Base-by-base conservation (phyloP, 129 eudicot genomes). In the Artemisia tridentata region DNA sequence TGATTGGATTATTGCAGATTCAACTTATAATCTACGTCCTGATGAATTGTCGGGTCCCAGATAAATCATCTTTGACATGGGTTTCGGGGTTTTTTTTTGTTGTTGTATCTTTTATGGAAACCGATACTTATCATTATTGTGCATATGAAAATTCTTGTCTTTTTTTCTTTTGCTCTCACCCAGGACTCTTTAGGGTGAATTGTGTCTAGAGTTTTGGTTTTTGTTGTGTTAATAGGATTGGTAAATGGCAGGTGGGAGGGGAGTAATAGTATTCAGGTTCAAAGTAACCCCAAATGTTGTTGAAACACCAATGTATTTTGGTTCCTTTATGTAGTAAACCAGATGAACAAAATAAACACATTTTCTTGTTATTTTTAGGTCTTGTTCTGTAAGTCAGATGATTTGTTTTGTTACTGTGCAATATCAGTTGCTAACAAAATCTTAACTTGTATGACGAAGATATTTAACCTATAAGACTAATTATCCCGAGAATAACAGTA, bases 21-120 rank as follows among this genome's bases (percentile, higher is more conserved):
- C 98, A 9, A 92, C 87, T 21, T 81, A 79, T 43, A 88, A 92
- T 62, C 83, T 92, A 41, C 93, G 87, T 11, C 86, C 95, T 18
- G 93, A 86, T 71, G 93, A 86, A 65, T 65, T 92, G 29, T 86
- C 96, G 4, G 98, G 98, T 1, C 98, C 98, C 4, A 88, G 98
- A 88, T 92, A 79, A 63, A 87, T 74, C 45, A 2, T n/a, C 34
- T 16, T 71, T 53, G 1, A 34, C 31, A 19, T 0, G 21, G 71
- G 20, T 61, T 65, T 61, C 18, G 20, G 11, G 31, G 29, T 48
- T 51, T 38, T 18, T 31, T 63, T 8, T 16, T 5, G 9, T 68
- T 10, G 34, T 20, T 11, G n/a, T 4, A 68, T 52, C 10, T 29
- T 38, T 54, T 69, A 50, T 63, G 46, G 56, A 43, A 54, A 63